Conservation (phyloP, 208 protist species). For the Naegleria fowleri region DNA sequence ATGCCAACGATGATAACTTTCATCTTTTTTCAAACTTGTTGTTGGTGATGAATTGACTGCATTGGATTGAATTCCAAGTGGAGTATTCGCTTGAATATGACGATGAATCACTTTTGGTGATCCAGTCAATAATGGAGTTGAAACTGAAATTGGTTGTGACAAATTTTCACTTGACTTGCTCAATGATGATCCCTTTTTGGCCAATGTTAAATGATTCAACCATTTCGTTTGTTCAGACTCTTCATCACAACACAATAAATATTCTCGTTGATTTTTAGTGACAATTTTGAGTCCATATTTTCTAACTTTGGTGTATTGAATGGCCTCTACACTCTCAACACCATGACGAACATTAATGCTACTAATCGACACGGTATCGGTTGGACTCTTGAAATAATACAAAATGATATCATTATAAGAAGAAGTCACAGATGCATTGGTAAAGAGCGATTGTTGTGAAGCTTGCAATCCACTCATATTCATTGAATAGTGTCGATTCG, state of each 20-base stretch:
- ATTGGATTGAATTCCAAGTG: not conserved
- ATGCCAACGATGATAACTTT: not conserved
- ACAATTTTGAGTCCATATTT: not conserved
- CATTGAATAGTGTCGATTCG: no score
- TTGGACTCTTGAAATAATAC: conserved; percentile 1
- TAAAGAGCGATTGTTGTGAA: no score
- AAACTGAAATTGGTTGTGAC: not conserved
- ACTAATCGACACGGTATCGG: not conserved
- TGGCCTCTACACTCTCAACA: not conserved
- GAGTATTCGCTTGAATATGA: not conserved
- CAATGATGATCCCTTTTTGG: not conserved
- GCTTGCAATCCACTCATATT: no score
- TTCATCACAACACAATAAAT: not conserved
- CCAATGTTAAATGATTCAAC: conserved; percentile 6
- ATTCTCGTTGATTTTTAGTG: not conserved
- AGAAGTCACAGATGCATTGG: not conserved
- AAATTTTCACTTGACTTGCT: not conserved
- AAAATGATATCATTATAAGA: not conserved
- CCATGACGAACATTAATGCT: not conserved
- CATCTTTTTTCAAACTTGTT: not conserved
- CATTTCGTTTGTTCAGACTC: not conserved
- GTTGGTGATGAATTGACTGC: no score
- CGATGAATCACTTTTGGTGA: not conserved
- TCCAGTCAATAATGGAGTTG: not conserved
- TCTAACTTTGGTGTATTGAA: not conserved